These are phyloP conservation scores for Fusarium sarcochroum DNA, from an alignment of 2,329 filamentous ascomycete species.

Conservation along the genomic window DNA sequence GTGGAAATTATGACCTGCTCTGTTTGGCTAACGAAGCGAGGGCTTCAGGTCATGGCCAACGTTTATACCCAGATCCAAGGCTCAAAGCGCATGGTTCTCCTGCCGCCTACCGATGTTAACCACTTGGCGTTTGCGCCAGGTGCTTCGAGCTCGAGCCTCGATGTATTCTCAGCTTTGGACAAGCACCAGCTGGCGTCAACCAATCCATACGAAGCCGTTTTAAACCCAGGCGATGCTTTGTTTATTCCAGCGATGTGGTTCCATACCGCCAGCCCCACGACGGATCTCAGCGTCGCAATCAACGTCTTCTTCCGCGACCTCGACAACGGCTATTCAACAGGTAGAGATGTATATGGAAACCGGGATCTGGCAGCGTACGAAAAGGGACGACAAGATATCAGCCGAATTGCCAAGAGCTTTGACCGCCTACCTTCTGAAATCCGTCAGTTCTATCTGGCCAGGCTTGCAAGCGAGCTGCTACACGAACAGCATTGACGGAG, in stretches of 20 bases:
- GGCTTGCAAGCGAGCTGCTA: constrained; percentile 77
- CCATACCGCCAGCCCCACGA: constrained; percentile 77
- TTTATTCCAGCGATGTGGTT: constrained; percentile 89
- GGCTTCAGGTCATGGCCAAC: constrained; percentile 82
- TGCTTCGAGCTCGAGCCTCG: constrained; percentile 82
- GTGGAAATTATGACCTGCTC: background rate
- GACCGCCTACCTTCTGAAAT: constrained; percentile 75
- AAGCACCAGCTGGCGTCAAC: constrained; percentile 60
- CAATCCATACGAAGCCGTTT: constrained; percentile 75
- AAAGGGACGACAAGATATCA: constrained; percentile 80
- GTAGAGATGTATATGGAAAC: constrained; percentile 90
- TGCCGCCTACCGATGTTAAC: constrained; percentile 81
- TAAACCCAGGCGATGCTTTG: constrained; percentile 81
- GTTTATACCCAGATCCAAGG: constrained; percentile 85
- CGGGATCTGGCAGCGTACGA: constrained; percentile 88
- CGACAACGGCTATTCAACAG: constrained; percentile 75
- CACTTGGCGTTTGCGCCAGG: constrained; percentile 80
- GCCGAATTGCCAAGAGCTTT: constrained; percentile 75
- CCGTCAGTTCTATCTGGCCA: constrained; percentile 80
- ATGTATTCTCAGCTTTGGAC: constrained; percentile 72
- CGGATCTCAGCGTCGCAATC: constrained; percentile 79
- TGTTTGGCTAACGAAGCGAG: constrained; percentile 7
- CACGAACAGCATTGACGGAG: constrained; percentile 32
- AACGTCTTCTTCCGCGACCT: constrained; percentile 90
- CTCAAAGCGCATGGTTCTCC: constrained; percentile 80